A percentile compares a stretch with the other conserved stretches of the same genome.
Evolutionary conservation across 768 basidiomycete species (phyloP).

Genomic region (Suillus occidentalis): DNA sequence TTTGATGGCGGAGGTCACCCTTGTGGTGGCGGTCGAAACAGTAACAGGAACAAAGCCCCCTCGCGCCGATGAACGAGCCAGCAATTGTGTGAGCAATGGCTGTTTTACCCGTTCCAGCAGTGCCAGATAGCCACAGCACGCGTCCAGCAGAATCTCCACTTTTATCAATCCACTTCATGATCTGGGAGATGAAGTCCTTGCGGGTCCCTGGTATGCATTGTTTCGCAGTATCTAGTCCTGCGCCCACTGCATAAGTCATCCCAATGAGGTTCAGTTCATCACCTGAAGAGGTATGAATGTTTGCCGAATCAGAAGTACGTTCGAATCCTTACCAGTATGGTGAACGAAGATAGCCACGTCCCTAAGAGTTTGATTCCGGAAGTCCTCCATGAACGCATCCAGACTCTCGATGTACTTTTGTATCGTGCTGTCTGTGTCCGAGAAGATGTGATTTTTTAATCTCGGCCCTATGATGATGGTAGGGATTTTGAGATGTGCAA

Average conservation of each 20-base stretch:
- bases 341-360: background rate
- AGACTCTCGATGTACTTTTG: background rate
- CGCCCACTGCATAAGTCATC: slow-evolving; percentile 2
- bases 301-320: background rate
- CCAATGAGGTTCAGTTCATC: slow-evolving; percentile 2
- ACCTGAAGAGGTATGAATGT: background rate
- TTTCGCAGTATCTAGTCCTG: slow-evolving; percentile 6
- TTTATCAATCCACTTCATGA: background rate
- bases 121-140: slow-evolving; percentile 3
- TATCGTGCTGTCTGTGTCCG: background rate
- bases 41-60: slow-evolving; percentile 15
- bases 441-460: background rate
- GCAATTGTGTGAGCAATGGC: slow-evolving; percentile 13
- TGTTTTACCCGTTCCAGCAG: slow-evolving; percentile 28
- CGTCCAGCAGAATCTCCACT: background rate
- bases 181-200: background rate
- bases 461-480: background rate
- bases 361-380: slow-evolving; percentile 2
- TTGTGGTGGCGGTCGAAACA: slow-evolving; percentile 11
- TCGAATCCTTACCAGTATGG: slow-evolving; percentile 6
- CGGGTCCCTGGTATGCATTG: slow-evolving; percentile 4
- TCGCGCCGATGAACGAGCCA: slow-evolving; percentile 8
- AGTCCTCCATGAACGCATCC: slow-evolving; percentile 6
- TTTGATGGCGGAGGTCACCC: slow-evolving; percentile 9
- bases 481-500: background rate